These are phyloP conservation scores for Saxispiralis lemnorum DNA, from an alignment of 495 filamentous ascomycete genomes.

Conservation along the genomic window DNA sequence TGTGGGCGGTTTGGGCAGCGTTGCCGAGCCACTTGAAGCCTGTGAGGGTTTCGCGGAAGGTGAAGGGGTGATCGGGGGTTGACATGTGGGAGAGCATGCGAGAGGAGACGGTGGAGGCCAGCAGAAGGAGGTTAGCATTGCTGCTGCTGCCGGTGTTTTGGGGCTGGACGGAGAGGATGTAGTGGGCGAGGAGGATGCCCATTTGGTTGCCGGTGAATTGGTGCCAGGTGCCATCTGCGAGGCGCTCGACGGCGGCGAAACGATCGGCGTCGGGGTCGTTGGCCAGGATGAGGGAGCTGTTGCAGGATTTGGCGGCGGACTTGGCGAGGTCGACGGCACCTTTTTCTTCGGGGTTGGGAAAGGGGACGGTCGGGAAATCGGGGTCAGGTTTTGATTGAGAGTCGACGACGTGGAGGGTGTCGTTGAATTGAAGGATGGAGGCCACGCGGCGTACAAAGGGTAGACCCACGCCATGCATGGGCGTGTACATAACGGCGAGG, in stretches of 20 bases:
- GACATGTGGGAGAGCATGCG: slow-evolving; percentile 48
- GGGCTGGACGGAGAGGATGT: slow-evolving; percentile 24
- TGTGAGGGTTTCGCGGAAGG: slow-evolving; percentile 48
- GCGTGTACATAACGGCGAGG: slow-evolving; percentile 45
- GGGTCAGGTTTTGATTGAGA: slow-evolving; percentile 40
- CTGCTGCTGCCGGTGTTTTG: slow-evolving; percentile 22
- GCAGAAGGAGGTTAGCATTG: slow-evolving; percentile 32
- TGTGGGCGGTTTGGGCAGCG: slow-evolving; percentile 16
- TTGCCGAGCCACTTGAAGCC: slow-evolving; percentile 59
- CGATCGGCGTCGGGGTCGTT: slow-evolving; percentile 61
- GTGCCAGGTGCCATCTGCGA: slow-evolving; percentile 36
- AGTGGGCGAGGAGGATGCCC: slow-evolving; percentile 43
- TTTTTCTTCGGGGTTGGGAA: slow-evolving; percentile 57
- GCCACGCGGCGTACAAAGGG: slow-evolving; percentile 30
- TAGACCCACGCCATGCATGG: slow-evolving; percentile 51
- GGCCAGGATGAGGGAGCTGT: slow-evolving; percentile 39
- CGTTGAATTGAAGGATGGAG: slow-evolving; percentile 25
- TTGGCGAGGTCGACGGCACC: slow-evolving; percentile 51
- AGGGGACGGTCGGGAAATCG: slow-evolving; percentile 51
- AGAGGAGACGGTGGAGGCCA: slow-evolving; percentile 49
- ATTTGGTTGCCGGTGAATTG: slow-evolving; percentile 54
- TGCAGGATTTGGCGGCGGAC: slow-evolving; percentile 32
- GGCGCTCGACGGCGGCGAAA: slow-evolving; percentile 47
- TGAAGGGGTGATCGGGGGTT: slow-evolving; percentile 31
- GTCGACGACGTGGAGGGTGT: slow-evolving; percentile 19